Conservation (phyloP, 1,139 yeast genomes). For the Candida pseudoviswanathii region DNA sequence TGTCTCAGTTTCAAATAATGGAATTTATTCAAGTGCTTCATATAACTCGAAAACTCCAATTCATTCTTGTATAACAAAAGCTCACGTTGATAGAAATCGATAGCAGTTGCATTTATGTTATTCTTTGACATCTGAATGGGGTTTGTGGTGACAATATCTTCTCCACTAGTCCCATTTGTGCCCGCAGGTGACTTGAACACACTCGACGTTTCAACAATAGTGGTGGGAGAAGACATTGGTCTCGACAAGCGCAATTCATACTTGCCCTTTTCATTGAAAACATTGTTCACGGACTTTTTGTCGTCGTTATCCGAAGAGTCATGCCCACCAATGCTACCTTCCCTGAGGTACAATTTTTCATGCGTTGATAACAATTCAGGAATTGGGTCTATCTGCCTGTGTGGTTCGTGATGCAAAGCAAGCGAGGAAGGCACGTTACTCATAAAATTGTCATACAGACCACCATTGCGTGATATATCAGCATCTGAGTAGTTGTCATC, state of each 20-base stretch:
- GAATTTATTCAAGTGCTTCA: slow-evolving; percentile 53
- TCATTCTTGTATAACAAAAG: slow-evolving; percentile 61
- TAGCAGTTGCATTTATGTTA: slow-evolving; percentile 23
- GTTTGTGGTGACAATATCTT: not conserved
- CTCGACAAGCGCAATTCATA: slow-evolving; percentile 21
- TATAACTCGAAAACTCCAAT: slow-evolving; percentile 59
- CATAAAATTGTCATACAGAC: slow-evolving; percentile 5
- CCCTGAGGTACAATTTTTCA: slow-evolving; percentile 29
- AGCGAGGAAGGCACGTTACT: slow-evolving; percentile 8
- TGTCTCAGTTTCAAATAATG: slow-evolving; percentile 42
- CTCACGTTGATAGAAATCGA: slow-evolving; percentile 59
- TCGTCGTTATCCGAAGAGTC: slow-evolving; percentile 8
- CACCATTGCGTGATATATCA: slow-evolving; percentile 5
- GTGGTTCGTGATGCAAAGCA: slow-evolving; percentile 6
- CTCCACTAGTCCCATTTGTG: not conserved
- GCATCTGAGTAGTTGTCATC: slow-evolving; percentile 9
- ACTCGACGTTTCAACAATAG: slow-evolving; percentile 26
- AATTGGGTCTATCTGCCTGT: slow-evolving; percentile 22
- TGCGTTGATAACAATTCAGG: slow-evolving; percentile 35
- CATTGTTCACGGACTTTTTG: slow-evolving; percentile 12
- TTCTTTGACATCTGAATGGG: not conserved
- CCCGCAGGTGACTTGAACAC: slow-evolving; percentile 19
- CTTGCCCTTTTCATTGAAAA: slow-evolving; percentile 20
- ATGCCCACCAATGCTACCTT: slow-evolving; percentile 12
- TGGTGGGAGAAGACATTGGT: slow-evolving; percentile 27